Evolutionary conservation across 371 early-diverging fungal genomes (phyloP).

Genomic region (Blastocladiella emersonii): DNA sequence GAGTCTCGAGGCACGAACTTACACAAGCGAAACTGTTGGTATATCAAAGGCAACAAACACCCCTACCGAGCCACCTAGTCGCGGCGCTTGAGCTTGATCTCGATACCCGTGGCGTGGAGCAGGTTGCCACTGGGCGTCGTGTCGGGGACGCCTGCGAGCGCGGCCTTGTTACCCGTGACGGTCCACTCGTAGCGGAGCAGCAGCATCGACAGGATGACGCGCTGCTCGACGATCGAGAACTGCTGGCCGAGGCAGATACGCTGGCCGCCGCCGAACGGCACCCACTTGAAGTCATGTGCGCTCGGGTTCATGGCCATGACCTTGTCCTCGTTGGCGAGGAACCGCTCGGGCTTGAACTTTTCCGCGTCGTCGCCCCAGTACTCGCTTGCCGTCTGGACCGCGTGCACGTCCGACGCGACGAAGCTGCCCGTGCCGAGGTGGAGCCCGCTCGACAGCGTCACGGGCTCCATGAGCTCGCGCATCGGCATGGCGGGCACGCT

Average conservation of each 20-base stretch:
- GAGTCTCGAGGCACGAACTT: no score
- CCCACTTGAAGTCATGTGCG: constrained; percentile 1
- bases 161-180: background rate
- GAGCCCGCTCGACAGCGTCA: background rate
- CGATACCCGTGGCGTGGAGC: background rate
- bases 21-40: no score
- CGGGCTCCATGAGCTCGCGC: background rate
- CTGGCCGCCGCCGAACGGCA: constrained; percentile 7
- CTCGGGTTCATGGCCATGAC: background rate
- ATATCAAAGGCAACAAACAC: no score
- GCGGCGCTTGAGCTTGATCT: background rate
- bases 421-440: background rate
- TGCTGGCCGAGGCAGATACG: constrained; percentile 4
- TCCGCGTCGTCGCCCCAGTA: constrained; percentile 1
- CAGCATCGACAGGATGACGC: background rate
- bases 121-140: background rate
- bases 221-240: constrained; percentile 4
- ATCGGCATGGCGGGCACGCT: background rate
- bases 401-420: background rate
- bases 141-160: background rate
- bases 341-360: constrained; percentile 1
- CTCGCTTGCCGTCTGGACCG: background rate
- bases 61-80: no score
- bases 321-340: background rate
- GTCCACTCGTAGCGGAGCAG: constrained; percentile 4